phyloP scores from a whole-genome alignment of 75 land plant genomes.

The Adiantum capillusveneris region DNA sequence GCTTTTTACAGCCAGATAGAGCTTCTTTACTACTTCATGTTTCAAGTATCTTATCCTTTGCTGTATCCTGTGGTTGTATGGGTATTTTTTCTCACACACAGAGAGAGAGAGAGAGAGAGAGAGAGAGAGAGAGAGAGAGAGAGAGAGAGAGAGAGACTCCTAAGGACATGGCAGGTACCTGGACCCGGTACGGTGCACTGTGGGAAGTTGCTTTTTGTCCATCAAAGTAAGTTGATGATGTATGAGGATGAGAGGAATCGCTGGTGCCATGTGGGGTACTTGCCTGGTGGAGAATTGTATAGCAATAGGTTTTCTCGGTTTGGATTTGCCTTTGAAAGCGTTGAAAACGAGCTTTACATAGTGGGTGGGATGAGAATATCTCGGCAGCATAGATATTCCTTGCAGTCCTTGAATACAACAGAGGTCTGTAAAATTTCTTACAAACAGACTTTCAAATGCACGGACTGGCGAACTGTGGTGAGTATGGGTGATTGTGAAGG shows the following conservation, averaged over 20 bases:
- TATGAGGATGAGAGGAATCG: neutral
- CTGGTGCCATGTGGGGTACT: neutral
- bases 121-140: too few species aligned
- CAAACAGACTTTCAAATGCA: too few species aligned
- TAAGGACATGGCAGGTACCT: neutral
- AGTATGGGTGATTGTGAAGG: too few species aligned
- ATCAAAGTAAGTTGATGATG: neutral
- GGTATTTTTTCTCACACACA: too few species aligned
- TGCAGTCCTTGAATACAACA: neutral
- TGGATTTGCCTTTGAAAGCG: neutral
- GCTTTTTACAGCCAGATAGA: too few species aligned
- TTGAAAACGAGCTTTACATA: neutral
- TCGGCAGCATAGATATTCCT: neutral
- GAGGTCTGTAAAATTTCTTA: neutral
- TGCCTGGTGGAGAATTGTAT: neutral
- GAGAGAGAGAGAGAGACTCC: too few species aligned
- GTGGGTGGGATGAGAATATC: neutral
- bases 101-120: too few species aligned
- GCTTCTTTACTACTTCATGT: too few species aligned
- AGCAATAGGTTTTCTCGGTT: neutral
- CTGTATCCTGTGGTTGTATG: too few species aligned
- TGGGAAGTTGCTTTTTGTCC: too few species aligned
- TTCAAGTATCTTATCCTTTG: too few species aligned
- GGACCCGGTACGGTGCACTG: neutral
- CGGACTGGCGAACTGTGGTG: too few species aligned